Percentiles rank a stretch among this genome's conserved stretches.
These are phyloP conservation scores for Entomortierella chlamydospora DNA, from an alignment of 192 early-diverging fungal genomes.

Conservation along the genomic window DNA sequence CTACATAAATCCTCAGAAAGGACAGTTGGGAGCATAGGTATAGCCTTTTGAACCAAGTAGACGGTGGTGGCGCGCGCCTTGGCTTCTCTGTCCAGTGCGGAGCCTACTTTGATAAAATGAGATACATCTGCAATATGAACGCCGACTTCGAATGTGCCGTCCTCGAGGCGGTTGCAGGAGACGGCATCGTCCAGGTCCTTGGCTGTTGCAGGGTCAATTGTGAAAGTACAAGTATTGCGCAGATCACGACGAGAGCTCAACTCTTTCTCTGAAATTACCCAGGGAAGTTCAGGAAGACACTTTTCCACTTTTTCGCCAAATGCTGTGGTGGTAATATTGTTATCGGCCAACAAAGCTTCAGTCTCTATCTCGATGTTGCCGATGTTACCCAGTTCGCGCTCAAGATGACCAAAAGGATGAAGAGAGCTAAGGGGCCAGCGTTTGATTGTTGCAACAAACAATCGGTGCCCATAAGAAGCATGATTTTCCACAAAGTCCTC, in stretches of 20 bases:
- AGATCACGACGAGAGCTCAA: constrained; percentile 78
- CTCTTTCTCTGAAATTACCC: constrained; percentile 82
- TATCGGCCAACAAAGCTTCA: constrained; percentile 82
- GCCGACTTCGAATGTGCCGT: constrained; percentile 81
- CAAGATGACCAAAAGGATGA: constrained; percentile 83
- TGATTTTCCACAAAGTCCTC: constrained; percentile 79
- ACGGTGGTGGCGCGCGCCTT: constrained; percentile 91
- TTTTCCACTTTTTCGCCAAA: constrained; percentile 81
- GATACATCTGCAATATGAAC: constrained; percentile 96
- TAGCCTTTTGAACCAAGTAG: constrained; percentile 92
- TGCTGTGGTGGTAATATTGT: constrained; percentile 76
- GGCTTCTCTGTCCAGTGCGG: constrained; percentile 95
- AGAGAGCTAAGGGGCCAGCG: constrained; percentile 79
- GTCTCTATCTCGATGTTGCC: constrained; percentile 84
- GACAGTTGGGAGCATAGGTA: constrained; percentile 94
- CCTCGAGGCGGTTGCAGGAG: constrained; percentile 65
- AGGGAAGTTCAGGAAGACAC: constrained; percentile 82
- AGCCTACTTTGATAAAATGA: constrained; percentile 94
- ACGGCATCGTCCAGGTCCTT: constrained; percentile 90
- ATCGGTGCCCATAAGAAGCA: constrained; percentile 62
- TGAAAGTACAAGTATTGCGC: constrained; percentile 78
- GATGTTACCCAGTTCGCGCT: constrained; percentile 80
- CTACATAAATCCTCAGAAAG: constrained; percentile 95
- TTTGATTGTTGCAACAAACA: constrained; percentile 75
- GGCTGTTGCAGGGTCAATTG: constrained; percentile 86